Percentiles rank a stretch among this genome's conserved stretches.
Conservation (phyloP, 805 yeast genomes). For the Candida orba region DNA sequence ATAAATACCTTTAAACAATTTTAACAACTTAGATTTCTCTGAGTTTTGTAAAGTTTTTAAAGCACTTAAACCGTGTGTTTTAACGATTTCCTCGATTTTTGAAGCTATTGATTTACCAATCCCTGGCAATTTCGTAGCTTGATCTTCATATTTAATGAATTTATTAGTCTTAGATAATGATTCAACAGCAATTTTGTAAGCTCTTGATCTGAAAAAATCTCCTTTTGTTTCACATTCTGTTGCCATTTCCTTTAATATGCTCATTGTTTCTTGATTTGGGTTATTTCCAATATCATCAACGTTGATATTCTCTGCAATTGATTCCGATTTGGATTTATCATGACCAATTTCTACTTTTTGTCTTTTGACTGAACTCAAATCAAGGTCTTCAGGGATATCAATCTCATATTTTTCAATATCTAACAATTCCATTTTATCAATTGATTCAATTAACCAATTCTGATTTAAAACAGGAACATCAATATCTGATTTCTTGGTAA, state of each 20-base stretch:
- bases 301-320: conserved; percentile 7
- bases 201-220: conserved; percentile 31
- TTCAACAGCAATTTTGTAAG: conserved; percentile 39
- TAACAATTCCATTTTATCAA: conserved; percentile 7
- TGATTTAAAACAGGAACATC: conserved; percentile 11
- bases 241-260: conserved; percentile 16
- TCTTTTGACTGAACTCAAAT: not conserved
- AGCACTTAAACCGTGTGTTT: conserved; percentile 27
- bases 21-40: conserved; percentile 21
- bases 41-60: conserved; percentile 21
- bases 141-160: conserved; percentile 27
- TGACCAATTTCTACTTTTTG: not conserved
- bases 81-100: conserved; percentile 40
- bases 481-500: conserved; percentile 1
- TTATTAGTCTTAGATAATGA: conserved; percentile 25
- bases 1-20: conserved; percentile 33
- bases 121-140: conserved; percentile 34
- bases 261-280: conserved; percentile 19
- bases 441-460: conserved; percentile 18
- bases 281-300: conserved; percentile 8
- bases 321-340: conserved; percentile 6
- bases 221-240: conserved; percentile 21
- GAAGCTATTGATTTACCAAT: conserved; percentile 34
- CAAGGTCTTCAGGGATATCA: conserved; percentile 4
- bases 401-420: conserved; percentile 6